Conservation (phyloP, 2,329 filamentous ascomycete genomes). For the Hypoxylon sp. region DNA sequence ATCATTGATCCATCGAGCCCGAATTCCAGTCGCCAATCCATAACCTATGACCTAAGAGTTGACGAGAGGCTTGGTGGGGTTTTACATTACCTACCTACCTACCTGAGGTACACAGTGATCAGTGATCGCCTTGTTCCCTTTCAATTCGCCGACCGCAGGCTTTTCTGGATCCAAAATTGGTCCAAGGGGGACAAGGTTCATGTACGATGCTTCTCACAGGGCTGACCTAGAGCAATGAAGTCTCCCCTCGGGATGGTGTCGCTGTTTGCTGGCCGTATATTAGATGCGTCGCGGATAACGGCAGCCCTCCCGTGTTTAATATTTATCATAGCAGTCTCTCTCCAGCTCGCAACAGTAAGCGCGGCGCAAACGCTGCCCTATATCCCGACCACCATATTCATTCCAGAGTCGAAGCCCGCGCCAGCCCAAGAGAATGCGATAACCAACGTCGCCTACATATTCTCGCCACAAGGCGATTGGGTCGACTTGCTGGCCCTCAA, state of each 20-base stretch:
- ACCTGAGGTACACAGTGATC: too few species aligned
- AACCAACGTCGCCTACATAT: conserved; percentile 74
- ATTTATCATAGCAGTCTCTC: conserved; percentile 37
- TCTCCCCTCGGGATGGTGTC: conserved; percentile 44
- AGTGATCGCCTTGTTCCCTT: conserved; percentile 24
- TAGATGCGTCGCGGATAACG: conserved; percentile 33
- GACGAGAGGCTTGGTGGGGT: conserved; percentile 24
- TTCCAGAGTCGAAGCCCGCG: conserved; percentile 61
- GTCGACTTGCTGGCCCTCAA: conserved; percentile 73
- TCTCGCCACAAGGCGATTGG: conserved; percentile 65
- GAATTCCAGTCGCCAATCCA: conserved; percentile 1
- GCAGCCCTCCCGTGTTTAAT: conserved; percentile 43
- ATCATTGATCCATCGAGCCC: conserved; percentile 27
- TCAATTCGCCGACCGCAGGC: conserved; percentile 26
- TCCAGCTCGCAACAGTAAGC: conserved; percentile 37
- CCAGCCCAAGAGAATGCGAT: conserved; percentile 49
- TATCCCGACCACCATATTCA: conserved; percentile 78
- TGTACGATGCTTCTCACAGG: conserved; percentile 45
- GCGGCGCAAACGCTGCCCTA: conserved; percentile 73
- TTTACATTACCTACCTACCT: conserved; percentile 19
- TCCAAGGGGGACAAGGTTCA: conserved; percentile 3
- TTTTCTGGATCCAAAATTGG: conserved; percentile 27
- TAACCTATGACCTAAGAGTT: conserved; percentile 30
- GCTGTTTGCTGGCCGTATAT: conserved; percentile 42
- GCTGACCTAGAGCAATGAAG: conserved; percentile 44